Percentiles rank a stretch among this genome's conserved stretches.
Conservation (phyloP, 306 rosid species). For the Prunus kanzakura region DNA sequence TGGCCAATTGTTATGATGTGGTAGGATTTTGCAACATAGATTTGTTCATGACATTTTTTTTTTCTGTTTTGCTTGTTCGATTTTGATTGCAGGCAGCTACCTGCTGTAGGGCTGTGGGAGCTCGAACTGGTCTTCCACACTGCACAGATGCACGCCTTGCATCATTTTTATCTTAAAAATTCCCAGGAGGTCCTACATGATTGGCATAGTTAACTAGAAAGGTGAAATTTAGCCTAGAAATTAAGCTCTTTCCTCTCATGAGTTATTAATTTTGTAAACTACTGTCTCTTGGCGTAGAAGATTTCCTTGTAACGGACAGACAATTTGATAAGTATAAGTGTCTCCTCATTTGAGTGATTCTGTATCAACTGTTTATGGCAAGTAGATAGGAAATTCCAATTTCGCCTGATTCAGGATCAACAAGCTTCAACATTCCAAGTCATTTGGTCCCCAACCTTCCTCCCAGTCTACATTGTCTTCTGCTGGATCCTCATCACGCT, state of each 20-base stretch:
- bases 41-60: neutral
- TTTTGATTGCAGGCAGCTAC: slow-evolving; percentile 63
- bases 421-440: too few relatives aligned
- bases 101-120: slow-evolving; percentile 85
- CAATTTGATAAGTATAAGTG: too few relatives aligned
- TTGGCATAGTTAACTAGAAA: neutral
- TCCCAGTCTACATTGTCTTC: too few relatives aligned
- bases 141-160: slow-evolving; percentile 65
- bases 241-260: neutral
- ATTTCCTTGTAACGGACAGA: too few relatives aligned
- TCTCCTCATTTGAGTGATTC: too few relatives aligned
- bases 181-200: neutral
- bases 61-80: neutral
- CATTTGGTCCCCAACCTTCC: too few relatives aligned
- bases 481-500: too few relatives aligned
- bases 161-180: slow-evolving; percentile 35
- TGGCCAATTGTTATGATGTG: neutral
- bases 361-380: too few relatives aligned
- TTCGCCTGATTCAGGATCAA: too few relatives aligned
- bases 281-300: neutral
- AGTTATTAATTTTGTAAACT: neutral
- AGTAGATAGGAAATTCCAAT: too few relatives aligned
- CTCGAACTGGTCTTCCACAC: slow-evolving; percentile 78
- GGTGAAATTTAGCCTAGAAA: neutral
- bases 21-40: neutral